Evolutionary conservation across 2,329 filamentous ascomycete genomes (phyloP), one percentile per base, ranked within the genome.

Genomic region (Podosphaera fusca): DNA sequence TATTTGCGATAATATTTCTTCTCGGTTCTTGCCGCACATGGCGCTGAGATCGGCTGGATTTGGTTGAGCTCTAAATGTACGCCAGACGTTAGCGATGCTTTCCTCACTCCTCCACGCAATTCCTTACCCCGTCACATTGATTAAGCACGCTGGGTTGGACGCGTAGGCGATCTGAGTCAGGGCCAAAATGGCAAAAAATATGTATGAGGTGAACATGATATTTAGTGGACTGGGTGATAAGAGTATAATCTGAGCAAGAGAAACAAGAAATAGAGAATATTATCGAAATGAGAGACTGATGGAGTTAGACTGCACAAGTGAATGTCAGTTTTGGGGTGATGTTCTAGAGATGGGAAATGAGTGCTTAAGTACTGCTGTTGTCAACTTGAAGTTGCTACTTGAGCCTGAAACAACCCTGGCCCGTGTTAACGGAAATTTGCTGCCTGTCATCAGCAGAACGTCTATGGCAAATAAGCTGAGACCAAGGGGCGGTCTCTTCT

Each of bases 61-160:
- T 30, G 59, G n/a, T 59, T 62, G 61, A 34, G 54, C 58, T 31
- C 60, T 61, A 38, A 5, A 38, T 38, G 35, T 38, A 14, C 3
- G 38, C 36, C 8, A 12, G 31, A 7, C 33, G 12, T 58, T 56
- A 59, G 56, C 47, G 12, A 30, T 21, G 7, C 8, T 40, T 21
- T 2, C 8, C 14, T 12, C 9, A 8, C 14, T 14, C 30, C 21
- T 14, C 1, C 31, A 21, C 30, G 8, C 9, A 10, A 10, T 2
- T 8, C 33, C 55, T 40, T 60, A 62, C 61, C 60, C 60, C 53
- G 62, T 52, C 45, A 63, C 64, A 58, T 59, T 61, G 53, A 66
- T 58, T 35, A 66, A 58, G 61, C 63, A 66, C 29, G 63, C 63
- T 45, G 63, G 64, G 38, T 62, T 63, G 21, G 63, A 61, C 21